Conservation (phyloP, 768 basidiomycete species). For the Podaxis sp. region DNA sequence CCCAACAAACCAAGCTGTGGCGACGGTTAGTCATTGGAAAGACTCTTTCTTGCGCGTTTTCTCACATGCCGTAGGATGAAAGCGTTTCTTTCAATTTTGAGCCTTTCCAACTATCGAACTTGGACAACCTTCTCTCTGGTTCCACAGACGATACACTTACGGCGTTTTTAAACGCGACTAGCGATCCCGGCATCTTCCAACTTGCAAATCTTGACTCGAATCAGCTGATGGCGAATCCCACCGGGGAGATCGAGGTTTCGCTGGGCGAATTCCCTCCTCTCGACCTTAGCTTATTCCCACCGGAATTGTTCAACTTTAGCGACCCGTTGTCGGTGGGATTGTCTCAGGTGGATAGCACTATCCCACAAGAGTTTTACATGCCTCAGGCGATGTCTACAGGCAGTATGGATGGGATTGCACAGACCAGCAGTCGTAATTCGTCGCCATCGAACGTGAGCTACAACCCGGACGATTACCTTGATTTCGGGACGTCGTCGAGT, state of each 20-base stretch:
- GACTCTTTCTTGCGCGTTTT: not conserved
- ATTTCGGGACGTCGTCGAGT: slow-evolving; percentile 25
- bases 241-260: slow-evolving; percentile 36
- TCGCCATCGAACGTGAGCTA: not conserved
- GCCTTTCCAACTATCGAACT: slow-evolving; percentile 10
- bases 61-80: slow-evolving; percentile 15
- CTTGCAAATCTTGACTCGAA: slow-evolving; percentile 30
- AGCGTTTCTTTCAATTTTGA: slow-evolving; percentile 22
- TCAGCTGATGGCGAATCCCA: slow-evolving; percentile 30
- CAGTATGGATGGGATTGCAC: not conserved
- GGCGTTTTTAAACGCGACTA: slow-evolving; percentile 28
- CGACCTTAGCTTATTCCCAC: slow-evolving; percentile 11
- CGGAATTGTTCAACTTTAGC: slow-evolving; percentile 2
- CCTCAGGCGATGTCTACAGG: not conserved
- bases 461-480: slow-evolving; percentile 37
- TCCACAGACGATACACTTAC: slow-evolving; percentile 25
- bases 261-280: slow-evolving; percentile 22
- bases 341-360: not conserved
- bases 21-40: slow-evolving; percentile 1
- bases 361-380: not conserved
- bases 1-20: not conserved
- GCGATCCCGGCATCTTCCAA: slow-evolving; percentile 34
- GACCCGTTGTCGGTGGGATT: slow-evolving; percentile 4
- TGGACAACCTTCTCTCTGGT: slow-evolving; percentile 13
- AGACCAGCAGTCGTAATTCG: not conserved